Evolutionary conservation across 2,329 filamentous ascomycete genomes (phyloP), one percentile per base, ranked within the genome.

Genomic region (Sporothrix pseudoabietina): DNA sequence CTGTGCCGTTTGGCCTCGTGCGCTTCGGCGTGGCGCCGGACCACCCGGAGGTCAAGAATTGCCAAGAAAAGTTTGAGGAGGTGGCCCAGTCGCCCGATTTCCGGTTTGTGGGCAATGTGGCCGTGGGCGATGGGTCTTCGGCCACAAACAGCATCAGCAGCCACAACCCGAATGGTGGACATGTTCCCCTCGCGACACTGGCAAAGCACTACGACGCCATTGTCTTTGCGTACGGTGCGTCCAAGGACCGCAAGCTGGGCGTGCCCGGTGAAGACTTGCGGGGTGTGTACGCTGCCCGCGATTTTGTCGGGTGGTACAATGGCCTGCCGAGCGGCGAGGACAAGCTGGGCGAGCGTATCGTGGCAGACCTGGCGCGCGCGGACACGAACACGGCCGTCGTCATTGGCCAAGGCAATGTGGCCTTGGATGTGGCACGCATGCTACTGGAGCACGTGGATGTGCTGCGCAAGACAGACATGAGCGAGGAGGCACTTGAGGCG

Each of bases 41-140:
- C 80, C 96, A 99, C 82, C 95, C 96, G 0, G 95, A 99, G 83
- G 96, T 99, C 77, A 99, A 99, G 94, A 98, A 98, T 80, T 98
- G 95, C 80, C 91, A 97, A 84, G 93, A 96, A 16, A 97, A 94
- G 78, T 98, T 99, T 78, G 90, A 92, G 76, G 92, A 97, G 80
- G 92, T 98, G 54, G 96, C 95, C 0, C 85, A 87, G 44, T 94
- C 92, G 2, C 88, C 92, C 0, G 88, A 91, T 71, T 98, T 98
- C 82, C 93, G 90, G 71, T 99, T 98, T 80, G 86, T 98, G 65
- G 96, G 96, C 72, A 99, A 99, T 79, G 87, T 97, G 61, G 88
- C 92, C 5, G 87, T 99, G 70, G 95, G 73, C 59, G 94, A 10
- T 10, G 47, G 41, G 0, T 49, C 55, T 0, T 12, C 70, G 2